Conservation (phyloP, 345 rosid species). For the Raphanus raphanistrum region DNA sequence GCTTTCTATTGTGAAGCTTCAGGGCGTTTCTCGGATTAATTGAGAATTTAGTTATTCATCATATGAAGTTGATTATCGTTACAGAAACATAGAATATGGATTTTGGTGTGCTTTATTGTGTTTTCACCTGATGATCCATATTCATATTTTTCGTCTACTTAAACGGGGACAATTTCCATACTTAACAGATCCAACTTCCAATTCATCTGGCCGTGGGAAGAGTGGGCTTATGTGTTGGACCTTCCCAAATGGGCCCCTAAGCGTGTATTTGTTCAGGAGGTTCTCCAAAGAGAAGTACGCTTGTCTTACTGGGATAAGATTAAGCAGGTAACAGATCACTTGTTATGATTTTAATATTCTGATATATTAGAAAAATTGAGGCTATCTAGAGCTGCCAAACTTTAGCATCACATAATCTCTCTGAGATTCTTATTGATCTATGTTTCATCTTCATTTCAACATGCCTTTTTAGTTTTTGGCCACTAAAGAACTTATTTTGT, state of each 20-base stretch:
- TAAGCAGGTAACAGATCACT: conserved; percentile 69
- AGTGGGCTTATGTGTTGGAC: conserved; percentile 94
- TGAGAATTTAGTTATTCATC: not conserved
- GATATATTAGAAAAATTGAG: not conserved
- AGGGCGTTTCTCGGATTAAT: not conserved
- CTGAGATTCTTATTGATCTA: not conserved
- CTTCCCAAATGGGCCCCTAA: conserved; percentile 99
- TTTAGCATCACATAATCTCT: not conserved
- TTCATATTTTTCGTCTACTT: not conserved
- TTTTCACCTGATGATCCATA: not conserved
- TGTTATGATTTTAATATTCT: not conserved
- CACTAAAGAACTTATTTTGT: conserved; percentile 1
- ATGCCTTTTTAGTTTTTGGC: conserved; percentile 25
- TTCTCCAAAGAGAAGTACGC: conserved; percentile 95
- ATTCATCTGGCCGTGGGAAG: conserved; percentile 99
- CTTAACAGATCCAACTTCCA: conserved; percentile 88
- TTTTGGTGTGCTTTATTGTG: not conserved
- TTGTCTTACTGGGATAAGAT: conserved; percentile 97
- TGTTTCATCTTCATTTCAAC: conserved; percentile 13
- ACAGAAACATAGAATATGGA: not conserved
- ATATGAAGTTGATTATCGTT: conserved; percentile 4
- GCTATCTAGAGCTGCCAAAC: not conserved
- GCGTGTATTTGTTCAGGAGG: conserved; percentile 96
- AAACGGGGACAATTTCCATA: conserved; percentile 19
- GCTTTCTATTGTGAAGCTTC: not conserved